Evolutionary conservation across 2,329 filamentous ascomycete species (phyloP).

Genomic region (Penicillium sp.): DNA sequence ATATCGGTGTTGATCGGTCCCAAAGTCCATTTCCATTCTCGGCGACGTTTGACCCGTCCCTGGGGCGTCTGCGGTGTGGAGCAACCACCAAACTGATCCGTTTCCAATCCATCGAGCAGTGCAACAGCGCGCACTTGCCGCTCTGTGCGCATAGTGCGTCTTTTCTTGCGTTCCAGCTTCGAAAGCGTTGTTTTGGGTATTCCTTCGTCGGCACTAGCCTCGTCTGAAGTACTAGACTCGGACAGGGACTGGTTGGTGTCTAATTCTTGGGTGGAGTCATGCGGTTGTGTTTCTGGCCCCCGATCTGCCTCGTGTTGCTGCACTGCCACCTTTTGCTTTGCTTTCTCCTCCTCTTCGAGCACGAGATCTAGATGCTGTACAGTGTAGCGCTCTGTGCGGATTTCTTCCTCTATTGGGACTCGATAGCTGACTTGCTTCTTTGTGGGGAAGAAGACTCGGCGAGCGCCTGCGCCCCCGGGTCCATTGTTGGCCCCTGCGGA

Average conservation of each 20-base stretch:
- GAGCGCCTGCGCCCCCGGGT: slow-evolving; percentile 29
- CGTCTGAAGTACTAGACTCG: slow-evolving; percentile 33
- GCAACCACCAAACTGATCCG: slow-evolving; percentile 44
- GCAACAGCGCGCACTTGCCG: slow-evolving; percentile 43
- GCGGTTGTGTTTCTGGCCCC: slow-evolving; percentile 16
- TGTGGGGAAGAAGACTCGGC: slow-evolving; percentile 52
- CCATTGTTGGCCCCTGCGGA: slow-evolving; percentile 31
- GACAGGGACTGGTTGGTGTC: slow-evolving; percentile 31
- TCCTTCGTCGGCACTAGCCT: slow-evolving; percentile 19
- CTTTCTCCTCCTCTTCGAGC: slow-evolving; percentile 7
- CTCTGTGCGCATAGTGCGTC: slow-evolving; percentile 32
- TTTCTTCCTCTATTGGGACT: slow-evolving; percentile 58
- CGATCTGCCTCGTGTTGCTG: slow-evolving; percentile 9
- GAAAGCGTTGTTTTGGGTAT: slow-evolving; percentile 8
- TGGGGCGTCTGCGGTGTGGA: slow-evolving; percentile 55
- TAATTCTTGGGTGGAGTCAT: slow-evolving; percentile 24
- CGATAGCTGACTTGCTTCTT: slow-evolving; percentile 60
- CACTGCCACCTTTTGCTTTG: neutral
- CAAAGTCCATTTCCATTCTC: slow-evolving; percentile 61
- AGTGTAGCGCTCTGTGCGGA: slow-evolving; percentile 57
- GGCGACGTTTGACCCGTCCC: slow-evolving; percentile 52
- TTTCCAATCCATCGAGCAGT: slow-evolving; percentile 43
- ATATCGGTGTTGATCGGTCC: slow-evolving; percentile 41
- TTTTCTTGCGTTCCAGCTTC: slow-evolving; percentile 37
- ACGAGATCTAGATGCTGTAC: slow-evolving; percentile 58